phyloP scores from a whole-genome alignment of 495 filamentous ascomycete species.

The Neurospora tetrasperma region DNA sequence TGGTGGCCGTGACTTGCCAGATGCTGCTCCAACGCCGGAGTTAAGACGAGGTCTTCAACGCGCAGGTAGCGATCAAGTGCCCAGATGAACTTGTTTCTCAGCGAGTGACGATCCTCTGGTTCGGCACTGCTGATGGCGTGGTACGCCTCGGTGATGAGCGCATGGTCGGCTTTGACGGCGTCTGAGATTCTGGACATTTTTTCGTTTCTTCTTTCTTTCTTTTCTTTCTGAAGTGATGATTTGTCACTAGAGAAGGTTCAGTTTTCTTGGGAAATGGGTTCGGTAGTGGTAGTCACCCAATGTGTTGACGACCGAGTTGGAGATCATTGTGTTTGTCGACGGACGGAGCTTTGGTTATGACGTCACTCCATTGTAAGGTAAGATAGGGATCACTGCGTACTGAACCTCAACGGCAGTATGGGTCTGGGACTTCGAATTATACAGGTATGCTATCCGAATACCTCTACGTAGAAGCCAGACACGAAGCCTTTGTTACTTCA shows the following conservation, averaged over 20 bases:
- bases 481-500: too few species aligned
- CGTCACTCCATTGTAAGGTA: neutral
- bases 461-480: too few species aligned
- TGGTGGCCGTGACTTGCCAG: slow-evolving; percentile 9
- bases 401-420: neutral
- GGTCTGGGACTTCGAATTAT: neutral
- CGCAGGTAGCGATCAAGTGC: slow-evolving; percentile 17
- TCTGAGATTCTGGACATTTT: slow-evolving; percentile 22
- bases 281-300: neutral
- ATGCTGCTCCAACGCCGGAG: slow-evolving; percentile 18
- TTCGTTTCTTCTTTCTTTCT: neutral
- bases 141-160: slow-evolving; percentile 10
- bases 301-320: neutral
- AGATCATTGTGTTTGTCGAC: neutral
- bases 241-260: neutral
- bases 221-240: neutral
- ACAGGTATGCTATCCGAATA: too few species aligned
- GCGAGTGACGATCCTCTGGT: slow-evolving; percentile 9
- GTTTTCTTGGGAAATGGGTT: neutral
- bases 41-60: slow-evolving; percentile 20
- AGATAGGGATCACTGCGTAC: neutral
- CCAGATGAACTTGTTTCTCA: slow-evolving; percentile 18
- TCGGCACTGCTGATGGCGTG: slow-evolving; percentile 6
- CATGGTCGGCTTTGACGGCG: slow-evolving; percentile 16
- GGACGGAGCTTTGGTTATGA: neutral